phyloP scores from a whole-genome alignment of 345 rosid species.

The Aegle marmelos region DNA sequence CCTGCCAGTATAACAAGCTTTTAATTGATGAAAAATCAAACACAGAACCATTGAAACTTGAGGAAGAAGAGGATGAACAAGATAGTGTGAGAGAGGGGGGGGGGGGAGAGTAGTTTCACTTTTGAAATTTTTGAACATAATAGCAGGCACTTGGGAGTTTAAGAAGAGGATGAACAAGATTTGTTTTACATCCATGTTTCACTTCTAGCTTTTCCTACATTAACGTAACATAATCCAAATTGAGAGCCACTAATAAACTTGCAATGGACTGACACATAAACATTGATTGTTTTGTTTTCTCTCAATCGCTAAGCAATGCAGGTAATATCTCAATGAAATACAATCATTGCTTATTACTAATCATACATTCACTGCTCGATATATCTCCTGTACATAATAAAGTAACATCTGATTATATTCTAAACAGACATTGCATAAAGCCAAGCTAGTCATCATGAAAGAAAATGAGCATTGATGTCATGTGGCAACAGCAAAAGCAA shows the following conservation, averaged over 20 bases:
- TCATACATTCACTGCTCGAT: background rate
- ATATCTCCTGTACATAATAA: background rate
- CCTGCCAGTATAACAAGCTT: constrained; percentile 42
- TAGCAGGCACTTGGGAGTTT: background rate
- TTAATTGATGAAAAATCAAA: background rate
- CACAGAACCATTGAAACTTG: background rate
- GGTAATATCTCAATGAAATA: background rate
- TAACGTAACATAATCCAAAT: background rate
- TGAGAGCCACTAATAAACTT: background rate
- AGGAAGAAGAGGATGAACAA: constrained; percentile 2
- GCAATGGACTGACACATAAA: background rate
- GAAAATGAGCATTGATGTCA: background rate
- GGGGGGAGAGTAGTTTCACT: background rate
- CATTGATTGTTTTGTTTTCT: background rate
- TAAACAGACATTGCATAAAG: background rate
- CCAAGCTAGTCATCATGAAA: background rate
- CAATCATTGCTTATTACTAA: background rate
- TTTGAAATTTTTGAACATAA: background rate
- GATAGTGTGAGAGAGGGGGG: no score
- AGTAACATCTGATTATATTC: background rate
- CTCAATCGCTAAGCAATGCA: background rate
- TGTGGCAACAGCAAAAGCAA: background rate
- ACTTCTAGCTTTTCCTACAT: background rate
- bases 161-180: background rate
- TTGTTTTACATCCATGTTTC: background rate